These are phyloP conservation scores for Eudorina sp. DNA, from an alignment of 139 green algal species.

Conservation along the genomic window DNA sequence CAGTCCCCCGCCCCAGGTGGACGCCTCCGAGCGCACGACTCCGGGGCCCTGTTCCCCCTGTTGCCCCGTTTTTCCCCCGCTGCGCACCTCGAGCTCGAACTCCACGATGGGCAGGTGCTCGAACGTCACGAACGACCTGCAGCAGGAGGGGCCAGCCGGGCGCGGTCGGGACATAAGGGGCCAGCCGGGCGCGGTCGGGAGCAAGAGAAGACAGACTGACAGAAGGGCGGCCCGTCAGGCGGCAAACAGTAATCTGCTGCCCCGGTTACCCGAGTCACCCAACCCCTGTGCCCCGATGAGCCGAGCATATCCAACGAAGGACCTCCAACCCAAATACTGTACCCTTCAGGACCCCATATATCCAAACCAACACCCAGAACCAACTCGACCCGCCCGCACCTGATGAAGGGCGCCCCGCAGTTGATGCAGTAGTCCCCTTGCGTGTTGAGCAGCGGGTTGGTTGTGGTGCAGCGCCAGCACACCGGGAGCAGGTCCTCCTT, in stretches of 20 bases:
- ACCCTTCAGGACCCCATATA: no score
- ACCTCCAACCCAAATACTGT: no score
- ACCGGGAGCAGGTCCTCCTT: slow-evolving; percentile 81
- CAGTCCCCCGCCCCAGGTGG: no score
- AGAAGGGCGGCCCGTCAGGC: no score
- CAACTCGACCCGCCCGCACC: slow-evolving; percentile 9
- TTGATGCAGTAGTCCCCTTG: slow-evolving; percentile 83
- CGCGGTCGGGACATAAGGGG: background rate
- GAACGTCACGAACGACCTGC: slow-evolving; percentile 85
- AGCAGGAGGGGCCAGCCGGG: background rate
- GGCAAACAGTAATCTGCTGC: no score
- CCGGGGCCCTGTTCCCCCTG: no score
- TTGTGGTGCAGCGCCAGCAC: slow-evolving; percentile 83
- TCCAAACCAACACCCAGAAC: no score
- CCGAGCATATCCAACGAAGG: no score
- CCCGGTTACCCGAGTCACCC: no score
- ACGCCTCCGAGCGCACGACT: no score
- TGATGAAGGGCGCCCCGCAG: slow-evolving; percentile 78
- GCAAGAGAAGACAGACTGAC: background rate
- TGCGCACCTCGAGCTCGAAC: slow-evolving; percentile 77
- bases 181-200: background rate
- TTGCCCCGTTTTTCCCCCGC: background rate
- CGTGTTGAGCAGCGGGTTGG: slow-evolving; percentile 76
- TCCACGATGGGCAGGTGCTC: slow-evolving; percentile 87
- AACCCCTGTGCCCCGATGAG: no score